These are phyloP conservation scores for Paecilomyces fulvus DNA, from an alignment of 2,329 filamentous ascomycete genomes.

Conservation along the genomic window DNA sequence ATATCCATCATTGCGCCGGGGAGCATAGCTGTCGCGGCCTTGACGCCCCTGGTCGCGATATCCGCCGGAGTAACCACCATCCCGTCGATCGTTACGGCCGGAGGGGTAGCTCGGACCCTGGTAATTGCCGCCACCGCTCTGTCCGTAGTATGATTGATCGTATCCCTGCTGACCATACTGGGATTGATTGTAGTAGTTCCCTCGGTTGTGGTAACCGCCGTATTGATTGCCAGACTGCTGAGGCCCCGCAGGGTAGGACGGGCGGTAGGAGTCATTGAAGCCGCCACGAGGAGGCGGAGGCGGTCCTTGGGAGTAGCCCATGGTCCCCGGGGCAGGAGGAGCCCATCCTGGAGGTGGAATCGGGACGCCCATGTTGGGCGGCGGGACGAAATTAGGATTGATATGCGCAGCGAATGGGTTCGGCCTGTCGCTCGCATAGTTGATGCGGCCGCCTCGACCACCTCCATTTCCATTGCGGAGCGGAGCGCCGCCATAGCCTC, in stretches of 20 bases:
- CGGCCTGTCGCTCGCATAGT: constrained; percentile 40
- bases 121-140: constrained; percentile 15
- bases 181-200: constrained; percentile 18
- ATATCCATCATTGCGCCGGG: constrained; percentile 29
- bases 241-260: constrained; percentile 6
- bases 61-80: constrained; percentile 12
- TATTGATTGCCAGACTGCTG: constrained; percentile 8
- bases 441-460: constrained; percentile 44
- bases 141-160: constrained; percentile 14
- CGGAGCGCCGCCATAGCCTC: constrained; percentile 61
- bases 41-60: constrained; percentile 20
- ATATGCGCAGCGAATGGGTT: constrained; percentile 43
- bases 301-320: constrained; percentile 26
- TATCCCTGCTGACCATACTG: constrained; percentile 8
- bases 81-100: constrained; percentile 12
- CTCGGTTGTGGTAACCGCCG: constrained; percentile 17
- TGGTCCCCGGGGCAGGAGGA: constrained; percentile 21
- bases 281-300: constrained; percentile 32
- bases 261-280: constrained; percentile 16
- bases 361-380: constrained; percentile 19
- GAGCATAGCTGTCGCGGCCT: constrained; percentile 13
- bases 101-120: constrained; percentile 17
- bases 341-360: constrained; percentile 27
- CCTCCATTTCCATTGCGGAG: constrained; percentile 40
- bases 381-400: constrained; percentile 34